Evolutionary conservation across 352 stramenopile genomes (phyloP).

Genomic region (Stephanocyclus meneghinianus): DNA sequence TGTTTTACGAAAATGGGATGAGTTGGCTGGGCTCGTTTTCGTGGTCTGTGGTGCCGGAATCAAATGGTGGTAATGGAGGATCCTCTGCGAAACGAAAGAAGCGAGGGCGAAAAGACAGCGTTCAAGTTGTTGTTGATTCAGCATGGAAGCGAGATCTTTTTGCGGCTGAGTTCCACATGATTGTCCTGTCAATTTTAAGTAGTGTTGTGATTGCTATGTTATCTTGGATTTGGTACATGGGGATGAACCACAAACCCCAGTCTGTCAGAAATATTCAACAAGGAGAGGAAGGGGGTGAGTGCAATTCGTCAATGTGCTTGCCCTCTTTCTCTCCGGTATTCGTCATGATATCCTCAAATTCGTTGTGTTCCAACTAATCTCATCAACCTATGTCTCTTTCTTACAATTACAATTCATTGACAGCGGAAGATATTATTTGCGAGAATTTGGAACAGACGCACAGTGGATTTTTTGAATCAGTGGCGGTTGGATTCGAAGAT

Average conservation of each 20-base stretch:
- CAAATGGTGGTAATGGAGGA: background rate
- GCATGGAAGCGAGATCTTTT: constrained; percentile 35
- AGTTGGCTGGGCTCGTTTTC: background rate
- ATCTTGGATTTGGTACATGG: constrained; percentile 40
- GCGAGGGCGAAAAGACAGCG: background rate
- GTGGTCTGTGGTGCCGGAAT: constrained; percentile 1
- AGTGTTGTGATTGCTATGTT: constrained; percentile 31
- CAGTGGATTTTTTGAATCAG: constrained; percentile 49
- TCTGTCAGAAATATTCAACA: constrained; percentile 3
- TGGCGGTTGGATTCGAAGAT: constrained; percentile 73
- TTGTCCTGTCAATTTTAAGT: constrained; percentile 35
- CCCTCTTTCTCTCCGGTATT: constrained; percentile 18
- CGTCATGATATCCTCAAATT: background rate
- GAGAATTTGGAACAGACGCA: constrained; percentile 45
- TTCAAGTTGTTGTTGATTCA: constrained; percentile 8
- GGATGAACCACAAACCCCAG: background rate
- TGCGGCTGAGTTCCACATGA: constrained; percentile 36
- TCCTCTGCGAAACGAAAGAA: constrained; percentile 1
- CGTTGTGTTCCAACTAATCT: constrained; percentile 1
- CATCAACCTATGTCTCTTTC: background rate
- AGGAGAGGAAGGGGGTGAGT: constrained; percentile 51
- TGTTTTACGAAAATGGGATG: constrained; percentile 2
- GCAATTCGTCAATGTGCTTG: constrained; percentile 20
- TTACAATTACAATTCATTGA: background rate
- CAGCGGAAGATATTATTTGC: constrained; percentile 52